These are phyloP conservation scores for Areca catechu DNA, from an alignment of 176 grass and related monocot species.

Conservation along the genomic window DNA sequence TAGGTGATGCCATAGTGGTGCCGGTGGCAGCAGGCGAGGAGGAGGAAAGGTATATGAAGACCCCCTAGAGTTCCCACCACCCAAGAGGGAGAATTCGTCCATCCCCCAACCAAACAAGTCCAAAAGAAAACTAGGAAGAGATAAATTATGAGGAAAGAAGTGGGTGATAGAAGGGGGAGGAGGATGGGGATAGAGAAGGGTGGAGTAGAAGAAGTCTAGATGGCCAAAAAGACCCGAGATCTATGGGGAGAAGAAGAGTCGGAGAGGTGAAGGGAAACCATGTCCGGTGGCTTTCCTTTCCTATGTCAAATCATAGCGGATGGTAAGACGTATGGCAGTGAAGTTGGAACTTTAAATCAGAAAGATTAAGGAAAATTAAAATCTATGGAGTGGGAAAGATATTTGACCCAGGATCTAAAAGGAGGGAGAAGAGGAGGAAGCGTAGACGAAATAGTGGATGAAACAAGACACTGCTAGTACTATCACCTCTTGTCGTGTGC, in stretches of 20 bases:
- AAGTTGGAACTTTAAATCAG: not conserved
- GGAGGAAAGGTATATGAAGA: slow-evolving; percentile 49
- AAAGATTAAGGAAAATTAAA: too few relatives aligned
- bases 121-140: slow-evolving; percentile 14
- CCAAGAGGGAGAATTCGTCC: slow-evolving; percentile 33
- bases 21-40: slow-evolving; percentile 5
- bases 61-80: slow-evolving; percentile 32
- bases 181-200: not conserved
- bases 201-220: not conserved
- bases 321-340: slow-evolving; percentile 23
- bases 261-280: slow-evolving; percentile 19
- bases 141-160: slow-evolving; percentile 10
- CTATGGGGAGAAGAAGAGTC: not conserved
- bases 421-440: too few relatives aligned
- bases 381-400: too few relatives aligned
- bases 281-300: slow-evolving; percentile 79
- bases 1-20: slow-evolving; percentile 23
- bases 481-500: too few relatives aligned
- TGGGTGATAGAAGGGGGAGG: not conserved
- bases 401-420: too few relatives aligned
- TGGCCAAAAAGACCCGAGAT: slow-evolving; percentile 1
- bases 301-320: slow-evolving; percentile 75
- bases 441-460: too few relatives aligned
- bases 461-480: too few relatives aligned
- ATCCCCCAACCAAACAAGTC: slow-evolving; percentile 16